A percentile compares a stretch with the other conserved stretches of the same genome.
Evolutionary conservation across 23 red algal genomes (phyloP).

Genomic region (Pyropia haitanensis): DNA sequence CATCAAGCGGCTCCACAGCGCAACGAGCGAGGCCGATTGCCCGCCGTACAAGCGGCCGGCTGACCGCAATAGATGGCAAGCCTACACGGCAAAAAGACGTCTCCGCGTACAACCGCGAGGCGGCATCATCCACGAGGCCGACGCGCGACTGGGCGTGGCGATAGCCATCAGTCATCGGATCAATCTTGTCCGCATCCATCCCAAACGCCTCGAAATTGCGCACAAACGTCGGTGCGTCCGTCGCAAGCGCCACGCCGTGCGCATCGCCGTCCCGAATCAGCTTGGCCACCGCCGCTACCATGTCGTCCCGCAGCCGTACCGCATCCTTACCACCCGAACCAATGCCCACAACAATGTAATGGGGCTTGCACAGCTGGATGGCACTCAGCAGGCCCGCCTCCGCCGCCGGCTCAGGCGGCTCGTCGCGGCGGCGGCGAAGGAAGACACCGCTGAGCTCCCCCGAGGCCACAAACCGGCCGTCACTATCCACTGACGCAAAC

Average conservation of each 20-base stretch:
- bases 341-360: constrained; percentile 44
- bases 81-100: too few relatives aligned
- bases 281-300: constrained; percentile 27
- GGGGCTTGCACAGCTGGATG: constrained; percentile 27
- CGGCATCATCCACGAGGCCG: constrained; percentile 21
- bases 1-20: constrained; percentile 67
- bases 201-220: too few relatives aligned
- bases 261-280: constrained; percentile 4
- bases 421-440: constrained; percentile 3
- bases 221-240: too few relatives aligned
- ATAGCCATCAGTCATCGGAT: too few relatives aligned
- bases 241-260: background rate
- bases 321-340: constrained; percentile 48
- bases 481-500: constrained; percentile 40
- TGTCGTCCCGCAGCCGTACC: constrained; percentile 37
- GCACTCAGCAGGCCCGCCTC: constrained; percentile 26
- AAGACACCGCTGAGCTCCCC: constrained; percentile 21
- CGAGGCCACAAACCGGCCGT: constrained; percentile 25
- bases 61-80: background rate
- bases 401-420: constrained; percentile 5
- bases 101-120: constrained; percentile 22
- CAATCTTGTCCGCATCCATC: too few relatives aligned
- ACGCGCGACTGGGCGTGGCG: too few relatives aligned
- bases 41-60: constrained; percentile 5
- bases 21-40: constrained; percentile 74